Evolutionary conservation across 768 basidiomycete species (phyloP).

Genomic region (Mycena capillaripes): DNA sequence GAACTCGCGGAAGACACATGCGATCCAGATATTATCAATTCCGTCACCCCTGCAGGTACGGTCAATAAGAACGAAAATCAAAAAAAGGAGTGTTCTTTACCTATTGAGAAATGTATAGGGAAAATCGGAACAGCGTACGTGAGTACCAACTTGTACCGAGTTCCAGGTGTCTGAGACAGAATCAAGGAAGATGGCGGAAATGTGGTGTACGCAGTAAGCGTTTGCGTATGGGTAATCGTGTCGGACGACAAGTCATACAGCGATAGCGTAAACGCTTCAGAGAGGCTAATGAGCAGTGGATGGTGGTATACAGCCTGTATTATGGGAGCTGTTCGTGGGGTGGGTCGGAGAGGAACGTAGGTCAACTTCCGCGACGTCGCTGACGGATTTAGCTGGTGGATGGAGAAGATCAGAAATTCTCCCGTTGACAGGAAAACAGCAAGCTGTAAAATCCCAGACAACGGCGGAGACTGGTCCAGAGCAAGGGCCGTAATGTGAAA

Average conservation of each 20-base stretch:
- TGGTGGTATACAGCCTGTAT: constrained; percentile 83
- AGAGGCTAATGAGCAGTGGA: constrained; percentile 81
- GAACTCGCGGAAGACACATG: constrained; percentile 37
- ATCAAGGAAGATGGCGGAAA: constrained; percentile 86
- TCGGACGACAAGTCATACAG: constrained; percentile 78
- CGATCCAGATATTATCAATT: constrained; percentile 72
- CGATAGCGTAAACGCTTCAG: constrained; percentile 74
- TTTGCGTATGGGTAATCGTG: constrained; percentile 69
- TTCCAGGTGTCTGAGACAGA: constrained; percentile 71
- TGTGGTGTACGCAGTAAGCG: constrained; percentile 82
- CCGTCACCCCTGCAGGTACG: constrained; percentile 70
- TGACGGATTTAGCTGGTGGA: constrained; percentile 62
- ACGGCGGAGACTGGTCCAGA: constrained; percentile 80
- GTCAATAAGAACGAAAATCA: constrained; percentile 15
- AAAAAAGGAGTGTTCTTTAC: constrained; percentile 14
- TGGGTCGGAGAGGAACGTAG: constrained; percentile 61
- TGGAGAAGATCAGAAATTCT: constrained; percentile 71
- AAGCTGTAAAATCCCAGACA: constrained; percentile 59
- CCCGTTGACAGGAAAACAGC: constrained; percentile 77
- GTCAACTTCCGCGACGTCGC: constrained; percentile 58
- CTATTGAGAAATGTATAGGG: constrained; percentile 70
- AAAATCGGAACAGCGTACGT: constrained; percentile 85
- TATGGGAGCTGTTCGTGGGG: constrained; percentile 59
- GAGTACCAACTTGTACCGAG: constrained; percentile 77
- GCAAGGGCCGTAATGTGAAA: constrained; percentile 74